Percentiles rank a stretch among this genome's conserved stretches.
Conservation (phyloP, 495 filamentous ascomycete genomes). For the Antarctomyces pellizariae region DNA sequence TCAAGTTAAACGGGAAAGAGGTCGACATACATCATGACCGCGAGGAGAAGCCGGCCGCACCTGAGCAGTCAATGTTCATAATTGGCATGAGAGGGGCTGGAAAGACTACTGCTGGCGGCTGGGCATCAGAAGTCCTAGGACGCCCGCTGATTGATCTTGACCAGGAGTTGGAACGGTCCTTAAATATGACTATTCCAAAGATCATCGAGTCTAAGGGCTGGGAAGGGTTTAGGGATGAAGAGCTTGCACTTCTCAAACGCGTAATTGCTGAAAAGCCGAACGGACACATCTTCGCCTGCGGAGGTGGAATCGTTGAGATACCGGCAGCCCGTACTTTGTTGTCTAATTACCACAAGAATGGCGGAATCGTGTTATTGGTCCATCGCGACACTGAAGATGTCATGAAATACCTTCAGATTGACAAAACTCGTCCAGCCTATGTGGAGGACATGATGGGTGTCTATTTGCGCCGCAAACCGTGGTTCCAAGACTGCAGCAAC, state of each 20-base stretch:
- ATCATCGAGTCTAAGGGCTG: conserved; percentile 59
- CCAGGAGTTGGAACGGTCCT: conserved; percentile 49
- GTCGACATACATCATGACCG: conserved; percentile 18
- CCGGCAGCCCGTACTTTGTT: conserved; percentile 61
- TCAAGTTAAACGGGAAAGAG: conserved; percentile 48
- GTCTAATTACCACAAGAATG: conserved; percentile 43
- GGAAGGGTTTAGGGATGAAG: conserved; percentile 69
- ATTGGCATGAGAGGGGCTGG: conserved; percentile 96
- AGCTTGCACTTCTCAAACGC: conserved; percentile 49
- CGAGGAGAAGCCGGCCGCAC: conserved; percentile 14
- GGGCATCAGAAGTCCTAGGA: conserved; percentile 51
- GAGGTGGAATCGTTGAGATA: conserved; percentile 81
- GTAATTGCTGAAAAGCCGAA: conserved; percentile 49
- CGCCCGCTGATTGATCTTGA: conserved; percentile 75
- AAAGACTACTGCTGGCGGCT: conserved; percentile 80
- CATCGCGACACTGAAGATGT: conserved; percentile 72
- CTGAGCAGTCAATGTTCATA: conserved; percentile 54
- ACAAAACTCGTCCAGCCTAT: conserved; percentile 84
- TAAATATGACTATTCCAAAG: conserved; percentile 58
- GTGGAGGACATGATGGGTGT: conserved; percentile 84
- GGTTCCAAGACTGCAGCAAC: conserved; percentile 87
- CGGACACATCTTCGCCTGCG: conserved; percentile 74
- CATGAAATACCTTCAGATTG: conserved; percentile 70
- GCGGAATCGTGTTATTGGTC: conserved; percentile 76
- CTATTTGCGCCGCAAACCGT: conserved; percentile 75